phyloP scores from a whole-genome alignment of 164 flowering plant genomes.

The Magnolia sinica region DNA sequence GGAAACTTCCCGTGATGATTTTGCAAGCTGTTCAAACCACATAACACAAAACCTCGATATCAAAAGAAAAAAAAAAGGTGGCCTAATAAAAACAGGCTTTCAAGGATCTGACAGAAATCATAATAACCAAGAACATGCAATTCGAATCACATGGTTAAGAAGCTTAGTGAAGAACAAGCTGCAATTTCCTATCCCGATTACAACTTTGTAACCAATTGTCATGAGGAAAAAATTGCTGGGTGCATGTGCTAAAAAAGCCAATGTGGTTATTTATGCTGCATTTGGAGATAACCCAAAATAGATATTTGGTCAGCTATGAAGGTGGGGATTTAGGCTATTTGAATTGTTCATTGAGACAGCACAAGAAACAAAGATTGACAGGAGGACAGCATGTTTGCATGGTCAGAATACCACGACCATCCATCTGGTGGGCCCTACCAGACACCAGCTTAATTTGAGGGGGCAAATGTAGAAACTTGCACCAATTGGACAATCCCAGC shows the following conservation, averaged over 20 bases:
- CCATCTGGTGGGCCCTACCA: neutral
- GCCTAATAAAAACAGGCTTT: neutral
- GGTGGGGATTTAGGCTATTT: neutral
- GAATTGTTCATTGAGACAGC: neutral
- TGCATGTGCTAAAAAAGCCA: neutral
- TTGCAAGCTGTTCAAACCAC: slow-evolving; percentile 51
- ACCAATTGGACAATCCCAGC: neutral
- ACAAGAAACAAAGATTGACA: neutral
- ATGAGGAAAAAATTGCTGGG: neutral
- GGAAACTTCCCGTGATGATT: slow-evolving; percentile 76
- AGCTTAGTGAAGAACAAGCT: neutral
- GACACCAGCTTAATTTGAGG: neutral
- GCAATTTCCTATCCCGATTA: neutral
- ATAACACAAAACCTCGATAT: neutral
- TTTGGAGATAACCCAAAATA: neutral
- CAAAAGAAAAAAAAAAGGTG: neutral
- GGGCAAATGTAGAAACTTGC: neutral
- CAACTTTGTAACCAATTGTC: neutral
- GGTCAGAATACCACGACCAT: neutral
- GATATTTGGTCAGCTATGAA: neutral
- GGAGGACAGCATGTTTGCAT: neutral
- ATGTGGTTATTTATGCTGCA: neutral
- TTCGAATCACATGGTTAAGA: neutral
- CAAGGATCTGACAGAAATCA: neutral
- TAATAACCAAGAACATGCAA: neutral